Evolutionary conservation across 805 yeast genomes (phyloP).

Genomic region (Monosporozyma aerobia): DNA sequence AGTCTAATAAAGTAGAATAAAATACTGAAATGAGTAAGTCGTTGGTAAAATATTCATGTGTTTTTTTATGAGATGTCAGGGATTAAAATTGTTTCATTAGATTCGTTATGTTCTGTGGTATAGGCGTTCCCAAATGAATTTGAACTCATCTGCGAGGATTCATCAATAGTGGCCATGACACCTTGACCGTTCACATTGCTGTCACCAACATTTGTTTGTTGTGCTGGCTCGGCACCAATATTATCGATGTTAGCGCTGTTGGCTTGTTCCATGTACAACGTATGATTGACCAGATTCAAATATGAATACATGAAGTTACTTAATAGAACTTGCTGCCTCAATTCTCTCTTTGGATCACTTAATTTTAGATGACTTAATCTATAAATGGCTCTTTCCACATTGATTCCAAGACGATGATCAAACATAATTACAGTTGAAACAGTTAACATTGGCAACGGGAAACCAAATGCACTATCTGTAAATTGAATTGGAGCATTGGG

Average conservation of each 20-base stretch:
- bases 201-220: constrained; percentile 1
- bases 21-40: neutral
- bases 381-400: constrained; percentile 92
- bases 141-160: neutral
- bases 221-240: constrained; percentile 3
- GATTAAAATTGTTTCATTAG: constrained; percentile 22
- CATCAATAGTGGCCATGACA: neutral
- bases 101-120: constrained; percentile 11
- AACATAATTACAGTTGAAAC: constrained; percentile 70
- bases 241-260: constrained; percentile 26
- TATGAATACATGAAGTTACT: constrained; percentile 98
- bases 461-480: constrained; percentile 79
- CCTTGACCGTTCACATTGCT: neutral
- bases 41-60: neutral
- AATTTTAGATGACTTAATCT: constrained; percentile 84
- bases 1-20: neutral
- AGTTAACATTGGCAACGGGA: constrained; percentile 76
- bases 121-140: neutral
- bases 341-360: constrained; percentile 86
- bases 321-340: constrained; percentile 83
- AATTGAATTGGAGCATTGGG: constrained; percentile 51
- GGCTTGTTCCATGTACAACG: constrained; percentile 62
- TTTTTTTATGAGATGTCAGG: constrained; percentile 11
- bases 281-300: constrained; percentile 88
- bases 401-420: constrained; percentile 82